Percentiles rank a stretch among this genome's conserved stretches.
phyloP scores from a whole-genome alignment of 495 filamentous ascomycete species.

The Hamigera avellanea region DNA sequence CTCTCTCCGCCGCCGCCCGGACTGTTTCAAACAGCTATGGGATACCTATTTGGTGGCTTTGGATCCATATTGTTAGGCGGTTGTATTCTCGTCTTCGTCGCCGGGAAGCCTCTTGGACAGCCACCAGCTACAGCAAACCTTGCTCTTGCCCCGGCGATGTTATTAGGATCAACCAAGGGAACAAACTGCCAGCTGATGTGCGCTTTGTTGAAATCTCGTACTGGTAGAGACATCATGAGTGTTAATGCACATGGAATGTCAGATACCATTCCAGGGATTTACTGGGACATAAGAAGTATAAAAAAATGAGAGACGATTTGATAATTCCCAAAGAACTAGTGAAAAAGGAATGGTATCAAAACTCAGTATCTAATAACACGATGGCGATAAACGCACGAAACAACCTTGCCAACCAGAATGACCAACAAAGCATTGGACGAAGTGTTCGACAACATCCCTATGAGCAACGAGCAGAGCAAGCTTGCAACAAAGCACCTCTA shows the following conservation, averaged over 20 bases:
- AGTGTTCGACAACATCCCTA: too few species aligned
- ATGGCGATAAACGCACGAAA: too few species aligned
- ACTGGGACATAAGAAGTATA: too few species aligned
- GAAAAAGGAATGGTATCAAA: too few species aligned
- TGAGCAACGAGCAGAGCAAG: too few species aligned
- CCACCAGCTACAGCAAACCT: constrained; percentile 54
- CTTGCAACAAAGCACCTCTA: too few species aligned
- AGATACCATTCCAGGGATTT: not conserved
- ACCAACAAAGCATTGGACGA: too few species aligned
- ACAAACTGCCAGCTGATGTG: constrained; percentile 59
- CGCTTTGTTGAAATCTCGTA: constrained; percentile 54
- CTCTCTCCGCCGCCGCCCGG: not conserved
- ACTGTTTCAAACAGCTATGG: not conserved
- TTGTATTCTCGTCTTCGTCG: constrained; percentile 51
- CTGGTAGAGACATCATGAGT: constrained; percentile 29
- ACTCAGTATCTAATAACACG: too few species aligned
- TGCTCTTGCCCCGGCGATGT: constrained; percentile 57
- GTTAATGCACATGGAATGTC: not conserved
- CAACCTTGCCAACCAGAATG: too few species aligned
- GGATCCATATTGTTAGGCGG: constrained; percentile 52
- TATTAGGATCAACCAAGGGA: constrained; percentile 48
- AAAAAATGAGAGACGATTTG: too few species aligned
- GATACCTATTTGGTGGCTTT: constrained; percentile 33
- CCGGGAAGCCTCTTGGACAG: constrained; percentile 58
- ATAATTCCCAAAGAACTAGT: too few species aligned